These are phyloP conservation scores for Gryganskiella cystojenkinii DNA, from an alignment of 192 early-diverging fungal species.

Conservation along the genomic window DNA sequence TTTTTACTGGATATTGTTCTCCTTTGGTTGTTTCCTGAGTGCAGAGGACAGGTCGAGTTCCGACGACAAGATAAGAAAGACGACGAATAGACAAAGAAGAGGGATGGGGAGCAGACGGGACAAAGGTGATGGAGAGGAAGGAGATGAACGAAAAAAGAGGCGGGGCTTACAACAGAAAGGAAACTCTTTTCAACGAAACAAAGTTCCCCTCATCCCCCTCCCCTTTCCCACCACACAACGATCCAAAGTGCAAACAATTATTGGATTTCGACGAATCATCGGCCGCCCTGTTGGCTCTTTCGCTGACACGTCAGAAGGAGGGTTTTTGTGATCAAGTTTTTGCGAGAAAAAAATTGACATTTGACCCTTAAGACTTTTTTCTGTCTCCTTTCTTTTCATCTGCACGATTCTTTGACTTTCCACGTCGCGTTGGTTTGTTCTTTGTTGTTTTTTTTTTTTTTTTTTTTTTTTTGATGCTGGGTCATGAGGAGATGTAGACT, in stretches of 20 bases:
- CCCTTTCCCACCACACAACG: no score
- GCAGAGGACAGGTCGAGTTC: not conserved
- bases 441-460: not conserved
- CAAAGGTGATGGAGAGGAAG: not conserved
- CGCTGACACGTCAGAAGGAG: slow-evolving; percentile 35
- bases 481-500: not conserved
- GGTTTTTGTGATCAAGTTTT: no score
- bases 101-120: not conserved
- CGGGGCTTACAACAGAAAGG: no score
- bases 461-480: not conserved
- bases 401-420: not conserved
- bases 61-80: not conserved
- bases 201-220: no score
- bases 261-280: no score
- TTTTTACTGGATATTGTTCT: not conserved
- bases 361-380: no score
- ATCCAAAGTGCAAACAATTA: not conserved
- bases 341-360: not conserved
- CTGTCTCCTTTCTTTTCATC: no score
- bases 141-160: slow-evolving; percentile 1
- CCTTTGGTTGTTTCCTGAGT: not conserved
- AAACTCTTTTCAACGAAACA: no score
- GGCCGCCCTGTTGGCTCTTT: not conserved
- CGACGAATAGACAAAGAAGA: not conserved
- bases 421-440: not conserved